Conservation (phyloP, 2,329 filamentous ascomycete species). For the Cryphonectria carpinicola region DNA sequence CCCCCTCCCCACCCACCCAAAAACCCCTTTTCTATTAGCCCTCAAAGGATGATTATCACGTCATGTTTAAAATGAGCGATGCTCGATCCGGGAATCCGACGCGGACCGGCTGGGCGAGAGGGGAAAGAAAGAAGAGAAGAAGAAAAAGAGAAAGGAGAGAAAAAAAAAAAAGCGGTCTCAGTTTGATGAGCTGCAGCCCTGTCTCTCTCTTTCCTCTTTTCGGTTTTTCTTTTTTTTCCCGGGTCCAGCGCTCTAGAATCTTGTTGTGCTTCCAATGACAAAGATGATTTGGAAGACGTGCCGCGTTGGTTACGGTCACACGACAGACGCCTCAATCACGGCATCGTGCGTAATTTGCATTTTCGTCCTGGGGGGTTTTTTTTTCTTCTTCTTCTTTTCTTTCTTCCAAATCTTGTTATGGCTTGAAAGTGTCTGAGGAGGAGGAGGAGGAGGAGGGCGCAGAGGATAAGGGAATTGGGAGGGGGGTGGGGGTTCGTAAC, state of each 20-base stretch:
- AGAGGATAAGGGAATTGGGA: too few relatives aligned
- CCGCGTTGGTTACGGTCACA: neutral
- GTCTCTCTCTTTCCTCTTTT: neutral
- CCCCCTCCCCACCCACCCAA: too few relatives aligned
- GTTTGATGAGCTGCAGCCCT: neutral
- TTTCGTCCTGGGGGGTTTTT: neutral
- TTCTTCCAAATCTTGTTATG: neutral
- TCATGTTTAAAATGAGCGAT: neutral
- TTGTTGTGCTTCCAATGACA: neutral
- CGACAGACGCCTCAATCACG: neutral
- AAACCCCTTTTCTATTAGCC: neutral
- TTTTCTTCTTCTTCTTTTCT: neutral
- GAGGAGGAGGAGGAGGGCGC: too few relatives aligned
- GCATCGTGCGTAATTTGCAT: neutral
- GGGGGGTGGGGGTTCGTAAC: neutral
- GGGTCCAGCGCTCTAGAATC: neutral
- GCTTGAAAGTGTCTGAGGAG: neutral
- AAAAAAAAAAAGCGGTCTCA: neutral
- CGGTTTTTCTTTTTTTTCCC: too few relatives aligned
- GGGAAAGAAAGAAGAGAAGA: too few relatives aligned
- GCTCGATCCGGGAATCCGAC: neutral
- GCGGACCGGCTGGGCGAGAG: neutral
- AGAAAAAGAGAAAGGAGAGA: neutral
- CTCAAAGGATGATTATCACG: neutral
- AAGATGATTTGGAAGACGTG: neutral